Conservation (phyloP, 352 stramenopile genomes). For the Peronospora destructor region DNA sequence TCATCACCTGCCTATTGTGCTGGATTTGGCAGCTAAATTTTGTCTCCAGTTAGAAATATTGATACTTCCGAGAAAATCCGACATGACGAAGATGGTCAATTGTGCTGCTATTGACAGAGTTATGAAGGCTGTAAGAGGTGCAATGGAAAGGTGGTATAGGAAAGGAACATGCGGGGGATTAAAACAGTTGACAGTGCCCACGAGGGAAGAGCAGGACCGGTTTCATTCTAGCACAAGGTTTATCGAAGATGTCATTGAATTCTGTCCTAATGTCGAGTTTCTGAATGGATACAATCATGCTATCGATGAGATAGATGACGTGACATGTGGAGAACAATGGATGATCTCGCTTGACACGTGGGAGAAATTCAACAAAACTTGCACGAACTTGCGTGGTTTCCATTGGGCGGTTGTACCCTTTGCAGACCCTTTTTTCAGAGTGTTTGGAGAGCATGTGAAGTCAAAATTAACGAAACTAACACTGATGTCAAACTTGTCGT, state of each 20-base stretch:
- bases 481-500: slow-evolving; percentile 37
- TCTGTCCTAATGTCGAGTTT: slow-evolving; percentile 30
- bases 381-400: slow-evolving; percentile 32
- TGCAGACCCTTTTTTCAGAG: slow-evolving; percentile 36
- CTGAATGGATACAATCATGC: slow-evolving; percentile 29
- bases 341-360: slow-evolving; percentile 29
- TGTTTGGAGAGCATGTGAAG: slow-evolving; percentile 36
- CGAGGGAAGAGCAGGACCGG: slow-evolving; percentile 17
- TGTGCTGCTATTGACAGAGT: slow-evolving; percentile 10
- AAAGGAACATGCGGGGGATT: slow-evolving; percentile 30
- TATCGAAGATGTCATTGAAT: slow-evolving; percentile 30
- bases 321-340: slow-evolving; percentile 31
- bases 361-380: slow-evolving; percentile 32
- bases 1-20: slow-evolving; percentile 17
- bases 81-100: slow-evolving; percentile 8
- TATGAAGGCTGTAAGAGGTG: slow-evolving; percentile 22
- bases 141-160: slow-evolving; percentile 27
- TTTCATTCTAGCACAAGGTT: slow-evolving; percentile 21
- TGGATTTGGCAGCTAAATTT: slow-evolving; percentile 24
- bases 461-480: slow-evolving; percentile 27
- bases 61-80: slow-evolving; percentile 24
- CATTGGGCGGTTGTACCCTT: slow-evolving; percentile 36
- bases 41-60: slow-evolving; percentile 31
- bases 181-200: slow-evolving; percentile 31
- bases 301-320: slow-evolving; percentile 28